Evolutionary conservation across 2,329 filamentous ascomycete species (phyloP).

Genomic region (Xylaria sp.): DNA sequence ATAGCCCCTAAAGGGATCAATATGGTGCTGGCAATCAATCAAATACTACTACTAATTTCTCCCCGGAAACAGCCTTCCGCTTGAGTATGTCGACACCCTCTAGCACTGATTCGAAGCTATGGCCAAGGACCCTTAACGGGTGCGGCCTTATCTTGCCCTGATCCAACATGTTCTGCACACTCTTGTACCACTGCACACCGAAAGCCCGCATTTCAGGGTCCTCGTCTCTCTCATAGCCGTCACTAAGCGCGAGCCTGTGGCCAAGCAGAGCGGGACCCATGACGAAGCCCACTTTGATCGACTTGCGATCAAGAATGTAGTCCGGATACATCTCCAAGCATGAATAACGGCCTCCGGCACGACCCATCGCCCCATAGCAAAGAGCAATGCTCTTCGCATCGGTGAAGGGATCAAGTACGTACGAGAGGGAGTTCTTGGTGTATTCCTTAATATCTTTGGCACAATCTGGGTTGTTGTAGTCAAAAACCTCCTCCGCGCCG

Average conservation of each 20-base stretch:
- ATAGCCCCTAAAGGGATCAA: too few species aligned
- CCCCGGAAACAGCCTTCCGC: conserved; percentile 6
- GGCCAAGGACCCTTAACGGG: conserved; percentile 13
- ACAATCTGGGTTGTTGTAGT: conserved; percentile 2
- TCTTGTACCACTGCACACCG: background rate
- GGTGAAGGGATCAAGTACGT: conserved; percentile 47
- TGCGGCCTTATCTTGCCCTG: conserved; percentile 15
- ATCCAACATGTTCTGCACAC: conserved; percentile 20
- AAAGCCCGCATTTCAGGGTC: conserved; percentile 11
- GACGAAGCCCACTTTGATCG: conserved; percentile 21
- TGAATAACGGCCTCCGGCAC: conserved; percentile 39
- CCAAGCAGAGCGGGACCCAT: conserved; percentile 20
- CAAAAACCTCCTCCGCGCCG: conserved; percentile 14
- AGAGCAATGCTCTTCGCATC: conserved; percentile 37
- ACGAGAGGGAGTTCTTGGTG: conserved; percentile 43
- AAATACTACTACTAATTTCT: conserved; percentile 31
- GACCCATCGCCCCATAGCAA: conserved; percentile 45
- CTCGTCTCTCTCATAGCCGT: conserved; percentile 14
- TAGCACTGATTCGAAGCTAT: conserved; percentile 11
- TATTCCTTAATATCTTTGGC: conserved; percentile 39
- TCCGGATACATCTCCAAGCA: conserved; percentile 20
- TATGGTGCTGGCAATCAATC: too few species aligned
- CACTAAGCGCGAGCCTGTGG: conserved; percentile 1
- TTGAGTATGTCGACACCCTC: conserved; percentile 16
- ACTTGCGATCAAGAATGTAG: background rate